These are phyloP conservation scores for Tylopilus rubrobrunneus DNA, from an alignment of 768 basidiomycete species.

Conservation along the genomic window DNA sequence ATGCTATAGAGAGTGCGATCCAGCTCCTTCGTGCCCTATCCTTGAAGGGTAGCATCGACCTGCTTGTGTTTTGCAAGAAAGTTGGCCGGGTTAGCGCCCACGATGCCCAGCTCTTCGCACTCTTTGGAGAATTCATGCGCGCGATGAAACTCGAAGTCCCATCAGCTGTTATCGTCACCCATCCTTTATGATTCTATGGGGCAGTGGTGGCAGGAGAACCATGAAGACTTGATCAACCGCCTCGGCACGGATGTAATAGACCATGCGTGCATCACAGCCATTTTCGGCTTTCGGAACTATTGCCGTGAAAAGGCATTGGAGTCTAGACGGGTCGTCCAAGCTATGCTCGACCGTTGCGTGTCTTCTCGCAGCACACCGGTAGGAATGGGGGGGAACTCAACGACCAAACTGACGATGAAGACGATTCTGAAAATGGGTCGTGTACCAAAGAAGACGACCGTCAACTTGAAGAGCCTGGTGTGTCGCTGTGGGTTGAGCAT, in stretches of 20 bases:
- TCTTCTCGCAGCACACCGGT: background rate
- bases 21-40: too few species aligned
- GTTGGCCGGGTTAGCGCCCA: too few species aligned
- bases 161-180: too few species aligned
- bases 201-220: conserved; percentile 19
- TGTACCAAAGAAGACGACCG: background rate
- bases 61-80: too few species aligned
- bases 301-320: background rate
- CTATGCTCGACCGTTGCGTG: conserved; percentile 2
- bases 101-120: too few species aligned
- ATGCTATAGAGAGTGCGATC: too few species aligned
- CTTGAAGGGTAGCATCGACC: too few species aligned
- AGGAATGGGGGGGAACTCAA: too few species aligned
- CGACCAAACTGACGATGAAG: too few species aligned
- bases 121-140: too few species aligned
- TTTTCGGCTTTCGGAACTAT: too few species aligned
- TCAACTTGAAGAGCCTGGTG: background rate
- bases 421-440: background rate
- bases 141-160: too few species aligned
- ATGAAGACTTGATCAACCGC: background rate
- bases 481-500: background rate
- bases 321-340: background rate
- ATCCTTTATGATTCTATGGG: background rate
- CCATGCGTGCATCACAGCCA: conserved; percentile 13
- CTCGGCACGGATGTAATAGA: background rate